Evolutionary conservation across 2,329 filamentous ascomycete genomes (phyloP), one percentile per base, ranked within the genome.

Genomic region (Colletotrichum sp.): DNA sequence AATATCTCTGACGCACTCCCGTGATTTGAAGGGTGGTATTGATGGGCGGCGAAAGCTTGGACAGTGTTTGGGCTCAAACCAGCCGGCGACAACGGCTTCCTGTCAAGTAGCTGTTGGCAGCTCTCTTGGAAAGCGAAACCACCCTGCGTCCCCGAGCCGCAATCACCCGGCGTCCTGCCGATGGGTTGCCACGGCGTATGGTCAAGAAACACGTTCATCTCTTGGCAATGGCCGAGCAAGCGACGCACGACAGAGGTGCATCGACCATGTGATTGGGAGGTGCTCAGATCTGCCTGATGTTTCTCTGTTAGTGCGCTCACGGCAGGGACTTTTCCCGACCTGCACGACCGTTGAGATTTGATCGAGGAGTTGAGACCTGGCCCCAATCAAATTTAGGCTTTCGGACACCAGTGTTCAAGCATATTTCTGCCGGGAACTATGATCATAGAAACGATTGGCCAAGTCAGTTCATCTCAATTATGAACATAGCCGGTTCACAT

Each of bases 1-100:
- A 60, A 30, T 6, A 52, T 61, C 34, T 32, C 36, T 57, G 26
- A 36, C 26, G 28, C 8, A 15, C 38, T 67, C 15, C 2, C 21
- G 4, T n/a, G 21, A 43, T 9, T 28, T 24, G 13, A 28, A 43
- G 15, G 18, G 38, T 21, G 16, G 30, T 16, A 8, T 26, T 48
- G 26, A 24, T 24, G n/a, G 38, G 28, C 12, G 24, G 48, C 26
- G 70, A 76, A 69, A 70, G 70, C 70, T 66, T 76, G 48, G 74
- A 69, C 65, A 60, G 58, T 76, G 74, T 70, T 65, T 34, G 15
- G 73, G 57, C 63, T 67, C 38, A 34, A 65, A 36, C 58, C 67
- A 71, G 21, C 28, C 15, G 32, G 57, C 26, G 63, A 24, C 63
- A 63, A 57, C 21, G 55, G 73, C 57, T 61, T 55, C 15, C 38